Evolutionary conservation across 2,329 filamentous ascomycete genomes (phyloP), one percentile per base, ranked within the genome.

Genomic region (Teratosphaeriaceae sp.): DNA sequence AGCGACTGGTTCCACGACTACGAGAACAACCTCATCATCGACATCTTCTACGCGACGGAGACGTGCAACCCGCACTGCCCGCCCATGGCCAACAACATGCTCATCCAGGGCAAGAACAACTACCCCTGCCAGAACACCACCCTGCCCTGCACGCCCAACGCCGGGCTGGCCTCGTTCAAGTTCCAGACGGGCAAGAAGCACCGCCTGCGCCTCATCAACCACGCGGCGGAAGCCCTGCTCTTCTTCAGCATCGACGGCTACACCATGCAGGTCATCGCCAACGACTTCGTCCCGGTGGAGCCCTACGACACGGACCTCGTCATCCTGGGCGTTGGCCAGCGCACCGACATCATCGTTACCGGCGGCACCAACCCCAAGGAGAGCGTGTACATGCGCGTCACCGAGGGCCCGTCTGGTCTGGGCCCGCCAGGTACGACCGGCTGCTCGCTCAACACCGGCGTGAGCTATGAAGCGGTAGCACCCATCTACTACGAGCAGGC

Each of bases 381-480:
- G 8, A 64, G 75, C 2, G 79, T 75, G 54, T 82, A 77, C 76
- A 78, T 83, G 68, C 74, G 79, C 36, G 47, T 55, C 16, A 50
- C 46, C 1, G 51, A 54, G 35, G 53, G 53, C 19, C 54, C 53
- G 12, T 54, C 53, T 15, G 51, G 48, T 27, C 45, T 56, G 3
- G 50, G 49, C 12, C 49, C 50, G 9, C 37, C 45, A n/a, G 52
- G 52, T 3, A 18, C 42, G 20, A 53, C 48, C 35, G 55, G 54
- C 15, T 64, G 63, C 65, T 71, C 73, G 8, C 50, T 65, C 3
- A 55, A 72, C 3, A 65, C 62, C 5, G 56, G 56, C 18, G 47
- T 56, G 7, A 70, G 78, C 41, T 71, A 70, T 9, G 44, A 51
- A 22, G 50, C 47, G 13, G 47, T 49, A 21, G 59, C 59, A 5